Conservation (phyloP, 768 basidiomycete genomes). For the Boletellus emodensis region DNA sequence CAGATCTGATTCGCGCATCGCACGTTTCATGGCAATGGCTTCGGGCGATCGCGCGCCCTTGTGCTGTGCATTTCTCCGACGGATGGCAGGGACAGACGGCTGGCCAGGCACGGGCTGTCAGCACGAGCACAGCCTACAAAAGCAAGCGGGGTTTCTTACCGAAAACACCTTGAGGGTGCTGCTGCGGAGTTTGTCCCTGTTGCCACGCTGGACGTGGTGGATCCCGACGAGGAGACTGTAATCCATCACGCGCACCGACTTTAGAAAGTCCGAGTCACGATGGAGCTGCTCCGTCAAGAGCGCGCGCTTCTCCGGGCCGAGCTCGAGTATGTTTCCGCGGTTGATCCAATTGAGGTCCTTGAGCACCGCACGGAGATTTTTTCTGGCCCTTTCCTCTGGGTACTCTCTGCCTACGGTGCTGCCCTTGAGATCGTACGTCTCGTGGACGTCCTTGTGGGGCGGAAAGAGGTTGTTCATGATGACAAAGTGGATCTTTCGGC, state of each 20-base stretch:
- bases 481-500: conserved; percentile 96
- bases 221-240: conserved; percentile 93
- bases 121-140: too few relatives aligned
- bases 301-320: conserved; percentile 96
- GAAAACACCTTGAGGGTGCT: conserved; percentile 92
- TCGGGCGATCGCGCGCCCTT: conserved; percentile 62
- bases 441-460: conserved; percentile 94
- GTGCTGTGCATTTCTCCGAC: conserved; percentile 55
- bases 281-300: conserved; percentile 87
- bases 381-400: conserved; percentile 70
- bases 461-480: conserved; percentile 99
- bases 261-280: conserved; percentile 83
- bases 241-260: conserved; percentile 87
- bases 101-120: conserved; percentile 23
- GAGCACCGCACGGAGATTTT: conserved; percentile 83
- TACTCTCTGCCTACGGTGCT: conserved; percentile 87
- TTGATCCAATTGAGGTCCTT: conserved; percentile 98
- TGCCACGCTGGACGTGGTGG: conserved; percentile 87
- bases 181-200: conserved; percentile 85
- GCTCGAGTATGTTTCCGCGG: conserved; percentile 66
- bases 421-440: conserved; percentile 96
- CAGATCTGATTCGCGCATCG: conserved; percentile 79
- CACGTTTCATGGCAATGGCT: conserved; percentile 80
- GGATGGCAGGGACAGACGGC: conserved; percentile 67
- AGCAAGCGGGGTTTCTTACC: conserved; percentile 39